Evolutionary conservation across 306 rosid genomes (phyloP).

Genomic region (Vachellia collinsii): DNA sequence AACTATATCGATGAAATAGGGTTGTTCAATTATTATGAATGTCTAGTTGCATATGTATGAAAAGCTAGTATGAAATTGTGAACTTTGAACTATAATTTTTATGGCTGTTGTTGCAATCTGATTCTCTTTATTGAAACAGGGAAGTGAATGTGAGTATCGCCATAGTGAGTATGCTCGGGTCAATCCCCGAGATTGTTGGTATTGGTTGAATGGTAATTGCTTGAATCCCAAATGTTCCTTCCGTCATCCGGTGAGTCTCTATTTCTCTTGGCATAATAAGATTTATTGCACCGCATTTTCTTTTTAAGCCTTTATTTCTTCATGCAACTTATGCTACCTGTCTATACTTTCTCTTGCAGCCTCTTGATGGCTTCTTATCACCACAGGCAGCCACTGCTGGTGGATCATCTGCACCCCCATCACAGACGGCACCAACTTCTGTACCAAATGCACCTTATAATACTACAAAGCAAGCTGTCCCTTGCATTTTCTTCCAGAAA

Average conservation of each 20-base stretch:
- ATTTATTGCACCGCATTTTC: not conserved
- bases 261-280: slow-evolving; percentile 4
- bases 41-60: not conserved
- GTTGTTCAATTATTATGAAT: not conserved
- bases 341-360: slow-evolving; percentile 54
- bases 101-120: slow-evolving; percentile 19
- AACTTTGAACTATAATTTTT: not conserved
- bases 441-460: slow-evolving; percentile 51
- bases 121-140: slow-evolving; percentile 54
- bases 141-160: slow-evolving; percentile 95
- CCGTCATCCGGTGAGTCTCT: slow-evolving; percentile 88
- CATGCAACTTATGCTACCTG: slow-evolving; percentile 23
- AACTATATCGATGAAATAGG: not conserved
- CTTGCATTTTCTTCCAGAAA: slow-evolving; percentile 89
- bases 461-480: slow-evolving; percentile 73
- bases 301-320: not conserved
- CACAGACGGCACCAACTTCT: slow-evolving; percentile 50
- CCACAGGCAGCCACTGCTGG: slow-evolving; percentile 61
- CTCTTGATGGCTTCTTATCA: slow-evolving; percentile 84
- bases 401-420: slow-evolving; percentile 56
- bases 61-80: slow-evolving; percentile 14
- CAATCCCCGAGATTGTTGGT: slow-evolving; percentile 97
- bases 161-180: slow-evolving; percentile 93
- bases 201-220: slow-evolving; percentile 95
- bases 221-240: slow-evolving; percentile 90